A percentile compares a stretch with the other conserved stretches of the same genome.
Conservation (phyloP, 305 asterid species). For the Fraxinus platypoda region DNA sequence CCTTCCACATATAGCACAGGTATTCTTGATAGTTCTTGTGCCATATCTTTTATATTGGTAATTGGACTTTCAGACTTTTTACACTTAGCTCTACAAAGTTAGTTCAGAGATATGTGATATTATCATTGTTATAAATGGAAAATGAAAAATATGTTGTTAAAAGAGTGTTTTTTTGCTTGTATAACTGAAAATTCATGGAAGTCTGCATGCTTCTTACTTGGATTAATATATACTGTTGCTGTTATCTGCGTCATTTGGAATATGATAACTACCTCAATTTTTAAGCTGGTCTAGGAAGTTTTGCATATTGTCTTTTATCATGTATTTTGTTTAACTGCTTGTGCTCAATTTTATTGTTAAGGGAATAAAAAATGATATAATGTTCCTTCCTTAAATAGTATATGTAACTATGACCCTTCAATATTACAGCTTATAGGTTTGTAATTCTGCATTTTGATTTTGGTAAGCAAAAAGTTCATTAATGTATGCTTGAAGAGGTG, state of each 20-base stretch:
- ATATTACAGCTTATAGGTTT: not conserved
- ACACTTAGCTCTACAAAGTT: not conserved
- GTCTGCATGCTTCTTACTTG: not conserved
- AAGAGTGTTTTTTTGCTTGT: not conserved
- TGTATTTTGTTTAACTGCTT: not conserved
- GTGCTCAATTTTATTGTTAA: constrained; percentile 4
- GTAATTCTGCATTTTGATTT: constrained; percentile 6
- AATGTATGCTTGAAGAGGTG: not conserved
- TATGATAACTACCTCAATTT: not conserved
- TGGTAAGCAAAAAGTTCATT: not conserved
- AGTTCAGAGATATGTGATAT: not conserved
- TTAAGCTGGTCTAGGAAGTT: not conserved
- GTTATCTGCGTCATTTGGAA: not conserved
- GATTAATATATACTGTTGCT: not conserved
- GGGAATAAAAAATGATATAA: not conserved
- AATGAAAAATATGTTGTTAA: not conserved
- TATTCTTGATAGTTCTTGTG: constrained; percentile 24
- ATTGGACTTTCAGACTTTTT: not conserved
- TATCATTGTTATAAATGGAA: not conserved
- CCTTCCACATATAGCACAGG: constrained; percentile 98
- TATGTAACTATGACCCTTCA: constrained; percentile 5
- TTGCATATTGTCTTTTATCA: not conserved
- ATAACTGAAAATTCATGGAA: not conserved
- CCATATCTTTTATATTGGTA: not conserved
- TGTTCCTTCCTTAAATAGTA: not conserved